Percentiles rank a stretch among this genome's conserved stretches.
These are phyloP conservation scores for Micromonas commoda DNA, from an alignment of 139 green algal genomes.

Conservation along the genomic window DNA sequence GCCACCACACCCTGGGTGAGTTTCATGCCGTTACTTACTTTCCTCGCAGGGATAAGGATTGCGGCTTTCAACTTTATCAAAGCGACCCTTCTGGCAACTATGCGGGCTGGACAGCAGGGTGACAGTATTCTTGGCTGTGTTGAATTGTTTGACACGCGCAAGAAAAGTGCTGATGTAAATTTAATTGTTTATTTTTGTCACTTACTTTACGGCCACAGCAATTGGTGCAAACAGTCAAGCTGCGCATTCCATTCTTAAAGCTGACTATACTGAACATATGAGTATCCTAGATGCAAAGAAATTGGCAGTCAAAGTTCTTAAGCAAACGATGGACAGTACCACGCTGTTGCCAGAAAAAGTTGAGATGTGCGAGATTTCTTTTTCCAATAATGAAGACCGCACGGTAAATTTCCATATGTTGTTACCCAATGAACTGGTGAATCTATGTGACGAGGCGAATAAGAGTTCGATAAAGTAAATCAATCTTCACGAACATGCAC, in stretches of 20 bases:
- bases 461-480: no score
- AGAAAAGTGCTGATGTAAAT: no score
- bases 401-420: no score
- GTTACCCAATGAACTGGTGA: no score
- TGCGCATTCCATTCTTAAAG: constrained; percentile 20
- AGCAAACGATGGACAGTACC: constrained; percentile 24
- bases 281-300: not conserved
- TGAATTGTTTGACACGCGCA: no score
- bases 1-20: no score
- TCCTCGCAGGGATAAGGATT: constrained; percentile 71
- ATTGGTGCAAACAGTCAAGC: constrained; percentile 22
- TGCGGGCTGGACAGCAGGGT: constrained; percentile 82
- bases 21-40: constrained; percentile 8
- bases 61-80: constrained; percentile 96
- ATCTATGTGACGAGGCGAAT: no score
- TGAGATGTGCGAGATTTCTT: constrained; percentile 9
- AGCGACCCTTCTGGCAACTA: constrained; percentile 95
- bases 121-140: no score
- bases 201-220: constrained; percentile 8
- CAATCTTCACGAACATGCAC: no score
- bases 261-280: constrained; percentile 7
- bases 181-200: not conserved
- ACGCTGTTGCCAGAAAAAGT: constrained; percentile 12
- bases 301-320: constrained; percentile 12
- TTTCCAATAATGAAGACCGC: not conserved